Conservation (phyloP, 129 eudicot genomes). For the Smallanthus sonchifolius region DNA sequence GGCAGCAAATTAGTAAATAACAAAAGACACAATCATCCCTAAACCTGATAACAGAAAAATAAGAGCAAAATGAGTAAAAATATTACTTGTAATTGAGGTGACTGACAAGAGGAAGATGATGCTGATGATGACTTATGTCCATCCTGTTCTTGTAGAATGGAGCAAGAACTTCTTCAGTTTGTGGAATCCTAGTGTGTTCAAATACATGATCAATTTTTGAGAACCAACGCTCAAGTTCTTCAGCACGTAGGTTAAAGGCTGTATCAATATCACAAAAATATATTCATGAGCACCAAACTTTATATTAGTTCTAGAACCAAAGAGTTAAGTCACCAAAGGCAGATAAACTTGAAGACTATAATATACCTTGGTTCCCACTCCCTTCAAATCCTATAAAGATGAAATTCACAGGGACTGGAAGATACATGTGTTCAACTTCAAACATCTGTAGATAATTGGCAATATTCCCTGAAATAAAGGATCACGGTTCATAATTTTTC, state of each 20-base stretch:
- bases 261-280: constrained; percentile 21
- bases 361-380: constrained; percentile 81
- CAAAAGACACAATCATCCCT: background rate
- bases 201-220: constrained; percentile 90
- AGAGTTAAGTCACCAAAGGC: constrained; percentile 3
- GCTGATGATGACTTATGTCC: constrained; percentile 49
- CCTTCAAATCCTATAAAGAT: constrained; percentile 95
- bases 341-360: background rate
- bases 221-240: constrained; percentile 94
- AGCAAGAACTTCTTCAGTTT: constrained; percentile 62
- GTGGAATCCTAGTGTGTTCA: constrained; percentile 88
- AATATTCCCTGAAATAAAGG: constrained; percentile 58
- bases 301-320: background rate
- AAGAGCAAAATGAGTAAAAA: background rate
- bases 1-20: background rate
- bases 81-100: constrained; percentile 83
- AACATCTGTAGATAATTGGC: constrained; percentile 78
- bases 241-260: constrained; percentile 77
- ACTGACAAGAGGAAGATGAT: constrained; percentile 80
- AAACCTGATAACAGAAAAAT: background rate
- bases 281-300: background rate
- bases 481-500: constrained; percentile 9
- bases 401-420: constrained; percentile 93
- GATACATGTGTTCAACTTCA: constrained; percentile 88
- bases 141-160: constrained; percentile 70